Percentiles rank a stretch among this genome's conserved stretches.
phyloP scores from a whole-genome alignment of 2,329 filamentous ascomycete genomes.

The Davidsoniella virescens region DNA sequence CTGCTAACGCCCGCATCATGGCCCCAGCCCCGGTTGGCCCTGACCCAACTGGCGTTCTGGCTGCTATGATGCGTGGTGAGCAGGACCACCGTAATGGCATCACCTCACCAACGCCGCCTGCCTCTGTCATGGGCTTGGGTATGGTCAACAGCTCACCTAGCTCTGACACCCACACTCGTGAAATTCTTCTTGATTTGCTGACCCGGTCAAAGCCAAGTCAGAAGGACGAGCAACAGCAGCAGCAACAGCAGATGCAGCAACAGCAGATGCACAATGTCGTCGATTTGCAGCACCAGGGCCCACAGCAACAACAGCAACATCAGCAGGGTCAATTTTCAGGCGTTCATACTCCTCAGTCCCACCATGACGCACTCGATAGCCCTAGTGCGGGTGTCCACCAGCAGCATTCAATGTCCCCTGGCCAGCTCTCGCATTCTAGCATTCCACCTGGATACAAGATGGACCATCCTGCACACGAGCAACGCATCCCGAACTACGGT shows the following conservation, averaged over 20 bases:
- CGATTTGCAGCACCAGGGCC: slow-evolving; percentile 19
- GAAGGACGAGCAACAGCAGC: slow-evolving; percentile 27
- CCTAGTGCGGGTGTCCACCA: slow-evolving; percentile 9
- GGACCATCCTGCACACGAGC: slow-evolving; percentile 15
- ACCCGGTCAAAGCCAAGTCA: slow-evolving; percentile 59
- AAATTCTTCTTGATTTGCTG: slow-evolving; percentile 72
- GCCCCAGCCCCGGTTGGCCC: slow-evolving; percentile 39
- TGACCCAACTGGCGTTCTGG: slow-evolving; percentile 41
- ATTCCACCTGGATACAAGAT: slow-evolving; percentile 16
- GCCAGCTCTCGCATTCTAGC: slow-evolving; percentile 13
- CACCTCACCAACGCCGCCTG: slow-evolving; percentile 15
- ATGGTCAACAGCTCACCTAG: slow-evolving; percentile 37
- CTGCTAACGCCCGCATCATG: slow-evolving; percentile 28
- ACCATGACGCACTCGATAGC: slow-evolving; percentile 15
- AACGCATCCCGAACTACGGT: slow-evolving; percentile 15
- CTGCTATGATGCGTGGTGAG: slow-evolving; percentile 44
- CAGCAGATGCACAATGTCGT: background rate
- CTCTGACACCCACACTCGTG: slow-evolving; percentile 65
- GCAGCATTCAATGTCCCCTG: slow-evolving; percentile 14
- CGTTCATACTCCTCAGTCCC: slow-evolving; percentile 23
- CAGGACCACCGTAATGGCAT: slow-evolving; percentile 19
- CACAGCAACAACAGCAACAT: slow-evolving; percentile 16
- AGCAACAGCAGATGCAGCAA: slow-evolving; percentile 16
- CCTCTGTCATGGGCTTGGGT: slow-evolving; percentile 17
- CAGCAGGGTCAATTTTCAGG: slow-evolving; percentile 7